Conservation (phyloP, 352 stramenopile genomes). For the Pythium sp. region DNA sequence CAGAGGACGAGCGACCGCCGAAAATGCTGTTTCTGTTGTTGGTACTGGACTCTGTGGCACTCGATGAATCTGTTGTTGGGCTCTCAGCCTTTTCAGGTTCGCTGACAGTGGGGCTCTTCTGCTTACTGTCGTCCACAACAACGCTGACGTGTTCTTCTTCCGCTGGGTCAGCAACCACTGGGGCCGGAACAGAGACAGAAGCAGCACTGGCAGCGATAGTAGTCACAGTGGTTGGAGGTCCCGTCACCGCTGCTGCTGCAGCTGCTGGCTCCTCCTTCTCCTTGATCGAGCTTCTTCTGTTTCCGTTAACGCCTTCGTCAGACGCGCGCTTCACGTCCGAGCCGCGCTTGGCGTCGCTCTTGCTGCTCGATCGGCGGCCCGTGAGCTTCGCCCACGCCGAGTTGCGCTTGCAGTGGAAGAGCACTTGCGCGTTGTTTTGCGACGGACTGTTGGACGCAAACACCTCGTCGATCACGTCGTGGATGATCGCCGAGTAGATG, state of each 20-base stretch:
- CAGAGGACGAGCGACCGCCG: conserved; percentile 14
- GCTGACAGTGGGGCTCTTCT: conserved; percentile 12
- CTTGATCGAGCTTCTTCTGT: conserved; percentile 31
- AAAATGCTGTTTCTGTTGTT: conserved; percentile 1
- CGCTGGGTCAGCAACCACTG: conserved; percentile 1
- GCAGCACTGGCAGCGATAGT: background rate
- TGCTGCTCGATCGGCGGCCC: conserved; percentile 38
- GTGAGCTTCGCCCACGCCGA: conserved; percentile 59
- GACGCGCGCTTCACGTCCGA: conserved; percentile 25
- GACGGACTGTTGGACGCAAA: conserved; percentile 56
- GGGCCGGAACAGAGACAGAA: background rate
- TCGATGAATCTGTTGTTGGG: conserved; percentile 14
- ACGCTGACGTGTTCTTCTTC: conserved; percentile 10
- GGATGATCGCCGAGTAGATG: conserved; percentile 73
- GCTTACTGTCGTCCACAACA: conserved; percentile 4
- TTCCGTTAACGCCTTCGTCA: conserved; percentile 7
- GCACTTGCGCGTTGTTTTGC: conserved; percentile 66
- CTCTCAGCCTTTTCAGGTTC: conserved; percentile 12
- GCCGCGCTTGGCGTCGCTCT: conserved; percentile 26
- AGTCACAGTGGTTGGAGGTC: background rate
- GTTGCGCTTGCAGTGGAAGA: conserved; percentile 70
- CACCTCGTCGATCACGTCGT: conserved; percentile 77
- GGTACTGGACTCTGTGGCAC: conserved; percentile 15
- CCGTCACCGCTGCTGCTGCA: background rate
- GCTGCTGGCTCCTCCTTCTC: background rate